Conservation (phyloP, 208 protist species). For the Wallacemonas sp. region DNA sequence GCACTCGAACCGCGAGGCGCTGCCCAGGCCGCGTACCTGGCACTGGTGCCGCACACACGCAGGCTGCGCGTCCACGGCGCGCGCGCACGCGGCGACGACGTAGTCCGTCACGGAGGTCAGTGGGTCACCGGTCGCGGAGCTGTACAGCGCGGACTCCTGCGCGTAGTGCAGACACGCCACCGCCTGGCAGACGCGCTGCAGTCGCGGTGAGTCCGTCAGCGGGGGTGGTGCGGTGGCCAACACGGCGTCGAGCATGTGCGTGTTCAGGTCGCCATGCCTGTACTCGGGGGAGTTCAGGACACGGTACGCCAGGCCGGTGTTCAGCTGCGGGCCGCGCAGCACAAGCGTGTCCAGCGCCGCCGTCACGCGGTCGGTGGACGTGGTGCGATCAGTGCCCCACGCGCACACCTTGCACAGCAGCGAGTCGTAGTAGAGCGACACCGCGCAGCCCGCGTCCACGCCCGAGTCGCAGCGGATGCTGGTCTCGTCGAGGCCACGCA, state of each 20-base stretch:
- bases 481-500: slow-evolving; percentile 15
- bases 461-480: slow-evolving; percentile 84
- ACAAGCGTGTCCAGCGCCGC: slow-evolving; percentile 82
- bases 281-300: slow-evolving; percentile 69
- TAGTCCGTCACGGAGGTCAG: slow-evolving; percentile 17
- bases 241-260: slow-evolving; percentile 66
- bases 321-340: slow-evolving; percentile 92
- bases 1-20: slow-evolving; percentile 24
- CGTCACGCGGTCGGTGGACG: slow-evolving; percentile 69
- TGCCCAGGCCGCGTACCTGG: not conserved
- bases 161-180: slow-evolving; percentile 2
- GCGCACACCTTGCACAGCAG: slow-evolving; percentile 98
- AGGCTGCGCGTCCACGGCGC: too few species aligned
- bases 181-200: not conserved
- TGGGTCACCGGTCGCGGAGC: not conserved
- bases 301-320: slow-evolving; percentile 80
- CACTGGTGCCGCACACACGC: slow-evolving; percentile 11
- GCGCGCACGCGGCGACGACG: slow-evolving; percentile 27
- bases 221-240: not conserved
- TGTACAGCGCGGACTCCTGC: not conserved
- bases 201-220: not conserved
- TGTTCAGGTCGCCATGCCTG: slow-evolving; percentile 63
- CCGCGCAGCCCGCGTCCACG: slow-evolving; percentile 72
- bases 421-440: slow-evolving; percentile 96
- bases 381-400: slow-evolving; percentile 78